Conservation (phyloP, 352 stramenopile genomes). For the Pythium utonaiense region DNA sequence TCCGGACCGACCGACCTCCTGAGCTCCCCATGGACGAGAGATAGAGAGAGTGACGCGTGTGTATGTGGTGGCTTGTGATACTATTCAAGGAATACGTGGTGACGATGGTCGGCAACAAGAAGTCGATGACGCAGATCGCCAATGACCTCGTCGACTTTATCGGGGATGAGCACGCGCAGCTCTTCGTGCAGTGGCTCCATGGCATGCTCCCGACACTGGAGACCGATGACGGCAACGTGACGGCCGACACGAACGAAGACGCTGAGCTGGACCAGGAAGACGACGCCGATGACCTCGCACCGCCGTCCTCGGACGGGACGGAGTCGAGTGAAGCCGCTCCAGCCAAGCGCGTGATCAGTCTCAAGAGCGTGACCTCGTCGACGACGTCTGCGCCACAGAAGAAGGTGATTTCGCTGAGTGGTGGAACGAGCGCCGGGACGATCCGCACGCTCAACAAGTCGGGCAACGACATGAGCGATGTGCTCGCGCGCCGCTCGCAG, state of each 20-base stretch:
- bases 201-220: constrained; percentile 51
- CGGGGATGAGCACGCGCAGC: constrained; percentile 66
- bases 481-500: constrained; percentile 70
- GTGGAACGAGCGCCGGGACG: constrained; percentile 33
- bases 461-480: constrained; percentile 38
- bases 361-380: constrained; percentile 42
- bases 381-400: constrained; percentile 27
- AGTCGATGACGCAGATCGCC: constrained; percentile 80
- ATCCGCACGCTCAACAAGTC: constrained; percentile 47
- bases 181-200: constrained; percentile 73
- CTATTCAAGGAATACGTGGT: constrained; percentile 76
- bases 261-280: constrained; percentile 8
- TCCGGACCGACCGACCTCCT: neutral
- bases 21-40: neutral
- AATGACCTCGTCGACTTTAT: constrained; percentile 84
- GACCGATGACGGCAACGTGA: constrained; percentile 2
- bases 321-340: neutral
- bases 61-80: constrained; percentile 8
- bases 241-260: constrained; percentile 13
- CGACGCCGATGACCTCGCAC: constrained; percentile 19
- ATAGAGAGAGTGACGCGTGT: constrained; percentile 23
- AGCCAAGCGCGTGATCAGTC: constrained; percentile 58
- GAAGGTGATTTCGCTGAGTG: constrained; percentile 47
- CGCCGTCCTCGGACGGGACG: neutral
- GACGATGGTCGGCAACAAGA: constrained; percentile 86